Evolutionary conservation across 1,284 basidiomycete genomes (phyloP), one percentile per base, ranked within the genome.

Genomic region (Schizophyllum commune): DNA sequence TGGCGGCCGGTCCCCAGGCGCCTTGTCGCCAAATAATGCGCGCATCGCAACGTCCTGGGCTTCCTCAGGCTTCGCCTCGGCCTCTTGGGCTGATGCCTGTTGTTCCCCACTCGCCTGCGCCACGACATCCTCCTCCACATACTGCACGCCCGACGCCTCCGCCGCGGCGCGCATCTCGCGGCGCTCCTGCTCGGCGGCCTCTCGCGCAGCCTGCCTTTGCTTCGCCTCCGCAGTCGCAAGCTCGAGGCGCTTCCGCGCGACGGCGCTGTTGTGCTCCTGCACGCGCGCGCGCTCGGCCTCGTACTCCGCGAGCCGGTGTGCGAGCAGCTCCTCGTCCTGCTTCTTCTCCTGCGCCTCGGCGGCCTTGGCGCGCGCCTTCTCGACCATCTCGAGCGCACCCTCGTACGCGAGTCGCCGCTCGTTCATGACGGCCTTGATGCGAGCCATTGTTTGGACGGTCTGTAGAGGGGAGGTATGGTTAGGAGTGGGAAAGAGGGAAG

Each of bases 361-460:
- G 55, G 76, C 71, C 52, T 74, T 47, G 9, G 39, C 39, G 13
- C 39, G 39, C 17, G 39, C 66, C 51, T 72, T 68, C 52, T 79
- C 73, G 6, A 76, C 73, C 17, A 86, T 75, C 65, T 77, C 70
- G 33, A 82, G 65, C 5, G 87, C 81, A 65, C 85, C 80, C 75
- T 91, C 75, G 77, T 95, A 90, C 6, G 92, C 94, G 15, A 94
- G 74, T 53, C 94, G 84, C 55, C 96, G 88, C 72, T 99, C 96
- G 70, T 95, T 95, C 60, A 98, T 78, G 15, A 98, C 88, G 65
- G 86, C 88, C 74, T 99, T 99, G 75, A 98, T 95, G 54, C 94
- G 86, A 20, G 94, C 94, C 94, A 98, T 97, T n/a, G 92, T 89
- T 77, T 96, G 97, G 57, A 19, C 15, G 21, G 32, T 58, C 27